Conservation (phyloP, 2,329 filamentous ascomycete species). For the Alternaria sp. region DNA sequence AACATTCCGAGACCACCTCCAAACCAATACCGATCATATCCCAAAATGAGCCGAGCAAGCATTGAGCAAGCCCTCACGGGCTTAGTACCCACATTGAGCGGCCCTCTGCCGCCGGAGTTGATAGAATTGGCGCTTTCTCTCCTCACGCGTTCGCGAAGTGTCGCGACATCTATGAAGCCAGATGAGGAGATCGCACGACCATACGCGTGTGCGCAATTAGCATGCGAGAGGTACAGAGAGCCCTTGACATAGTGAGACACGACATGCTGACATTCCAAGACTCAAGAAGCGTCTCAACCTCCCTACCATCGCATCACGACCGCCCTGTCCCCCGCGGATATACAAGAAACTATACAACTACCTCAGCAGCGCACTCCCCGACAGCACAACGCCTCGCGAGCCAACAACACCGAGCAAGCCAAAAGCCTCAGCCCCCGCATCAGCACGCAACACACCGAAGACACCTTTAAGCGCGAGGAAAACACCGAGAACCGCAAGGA, state of each 20-base stretch:
- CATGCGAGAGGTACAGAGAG: conserved; percentile 82
- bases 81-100: conserved; percentile 50
- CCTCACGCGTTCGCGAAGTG: conserved; percentile 45
- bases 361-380: conserved; percentile 74
- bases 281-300: conserved; percentile 62
- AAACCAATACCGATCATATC: neutral
- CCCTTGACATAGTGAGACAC: no score
- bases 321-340: conserved; percentile 52
- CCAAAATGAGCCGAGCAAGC: conserved; percentile 27
- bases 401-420: conserved; percentile 43
- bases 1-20: neutral
- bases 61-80: conserved; percentile 48
- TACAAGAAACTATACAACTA: conserved; percentile 86
- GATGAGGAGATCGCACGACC: conserved; percentile 48
- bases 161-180: conserved; percentile 56
- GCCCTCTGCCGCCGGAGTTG: conserved; percentile 41
- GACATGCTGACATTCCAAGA: conserved; percentile 57
- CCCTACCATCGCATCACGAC: conserved; percentile 42
- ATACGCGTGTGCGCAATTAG: conserved; percentile 60
- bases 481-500: conserved; percentile 29
- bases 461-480: conserved; percentile 29
- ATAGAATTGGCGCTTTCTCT: conserved; percentile 43
- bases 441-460: conserved; percentile 34
- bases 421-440: conserved; percentile 25
- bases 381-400: conserved; percentile 29